These are phyloP conservation scores for Backusella psychrophila DNA, from an alignment of 192 early-diverging fungal species.

Conservation along the genomic window DNA sequence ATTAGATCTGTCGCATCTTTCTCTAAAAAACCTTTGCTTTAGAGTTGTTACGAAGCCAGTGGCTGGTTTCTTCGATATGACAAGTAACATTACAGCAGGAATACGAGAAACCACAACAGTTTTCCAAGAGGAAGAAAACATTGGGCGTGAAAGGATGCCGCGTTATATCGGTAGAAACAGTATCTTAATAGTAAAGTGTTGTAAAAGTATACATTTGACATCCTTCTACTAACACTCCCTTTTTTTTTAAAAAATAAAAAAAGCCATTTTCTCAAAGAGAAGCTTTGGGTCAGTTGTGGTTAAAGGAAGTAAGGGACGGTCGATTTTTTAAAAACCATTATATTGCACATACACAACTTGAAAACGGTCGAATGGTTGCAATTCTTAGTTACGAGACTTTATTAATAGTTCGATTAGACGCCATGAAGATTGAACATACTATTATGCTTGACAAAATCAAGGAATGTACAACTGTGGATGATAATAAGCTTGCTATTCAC, in stretches of 20 bases:
- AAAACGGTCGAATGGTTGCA: constrained; percentile 52
- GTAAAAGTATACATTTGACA: background rate
- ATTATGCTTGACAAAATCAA: constrained; percentile 9
- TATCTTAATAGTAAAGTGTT: constrained; percentile 47
- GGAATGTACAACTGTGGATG: background rate
- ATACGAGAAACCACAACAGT: constrained; percentile 85
- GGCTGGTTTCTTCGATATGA: constrained; percentile 82
- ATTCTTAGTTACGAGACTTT: constrained; percentile 68
- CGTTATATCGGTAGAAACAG: constrained; percentile 69
- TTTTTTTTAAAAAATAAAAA: background rate
- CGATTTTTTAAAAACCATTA: constrained; percentile 67
- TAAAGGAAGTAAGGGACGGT: constrained; percentile 65
- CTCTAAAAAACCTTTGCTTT: background rate
- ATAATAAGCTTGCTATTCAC: background rate
- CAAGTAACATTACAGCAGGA: constrained; percentile 77
- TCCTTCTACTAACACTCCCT: background rate
- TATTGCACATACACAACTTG: constrained; percentile 52
- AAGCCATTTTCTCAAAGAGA: constrained; percentile 66
- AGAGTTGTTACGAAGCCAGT: constrained; percentile 83
- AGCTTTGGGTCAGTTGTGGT: constrained; percentile 74
- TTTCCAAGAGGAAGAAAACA: constrained; percentile 63
- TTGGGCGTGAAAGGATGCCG: constrained; percentile 76
- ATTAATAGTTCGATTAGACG: constrained; percentile 42
- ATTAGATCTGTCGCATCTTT: background rate
- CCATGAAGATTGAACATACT: constrained; percentile 9